Evolutionary conservation across 2,329 filamentous ascomycete genomes (phyloP).

Genomic region (Nannizzia gypsea): DNA sequence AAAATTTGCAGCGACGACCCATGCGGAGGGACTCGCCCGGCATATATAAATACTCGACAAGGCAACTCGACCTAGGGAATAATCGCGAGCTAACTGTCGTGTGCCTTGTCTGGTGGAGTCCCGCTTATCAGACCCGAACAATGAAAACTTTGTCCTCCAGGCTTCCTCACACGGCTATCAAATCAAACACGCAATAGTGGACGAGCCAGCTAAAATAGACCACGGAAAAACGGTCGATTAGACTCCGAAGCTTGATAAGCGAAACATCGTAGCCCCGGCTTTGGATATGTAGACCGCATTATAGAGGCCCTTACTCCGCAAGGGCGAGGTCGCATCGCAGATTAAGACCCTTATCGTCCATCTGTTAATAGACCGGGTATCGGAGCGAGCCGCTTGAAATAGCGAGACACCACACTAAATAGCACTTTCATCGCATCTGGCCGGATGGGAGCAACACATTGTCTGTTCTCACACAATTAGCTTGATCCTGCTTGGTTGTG

Average conservation of each 20-base stretch:
- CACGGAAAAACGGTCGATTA: background rate
- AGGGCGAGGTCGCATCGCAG: no score
- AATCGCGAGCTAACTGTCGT: background rate
- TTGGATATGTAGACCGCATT: no score
- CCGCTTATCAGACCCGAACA: background rate
- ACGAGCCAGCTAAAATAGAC: background rate
- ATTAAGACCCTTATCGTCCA: background rate
- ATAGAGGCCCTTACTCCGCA: no score
- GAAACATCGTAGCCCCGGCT: background rate
- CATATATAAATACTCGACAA: background rate
- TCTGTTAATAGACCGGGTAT: background rate
- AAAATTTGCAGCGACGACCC: background rate
- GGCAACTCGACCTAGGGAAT: background rate
- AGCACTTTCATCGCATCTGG: background rate
- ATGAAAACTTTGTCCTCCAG: background rate
- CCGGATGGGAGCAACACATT: no score
- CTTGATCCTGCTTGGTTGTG: background rate
- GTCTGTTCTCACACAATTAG: no score
- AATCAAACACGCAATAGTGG: background rate
- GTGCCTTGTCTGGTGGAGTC: background rate
- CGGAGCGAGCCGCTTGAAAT: background rate
- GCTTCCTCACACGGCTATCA: background rate
- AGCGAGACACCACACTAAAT: background rate
- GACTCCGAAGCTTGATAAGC: background rate
- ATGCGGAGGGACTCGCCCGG: background rate